Conservation (phyloP, 164 flowering plant species). For the Chloranthus sessilifolius region DNA sequence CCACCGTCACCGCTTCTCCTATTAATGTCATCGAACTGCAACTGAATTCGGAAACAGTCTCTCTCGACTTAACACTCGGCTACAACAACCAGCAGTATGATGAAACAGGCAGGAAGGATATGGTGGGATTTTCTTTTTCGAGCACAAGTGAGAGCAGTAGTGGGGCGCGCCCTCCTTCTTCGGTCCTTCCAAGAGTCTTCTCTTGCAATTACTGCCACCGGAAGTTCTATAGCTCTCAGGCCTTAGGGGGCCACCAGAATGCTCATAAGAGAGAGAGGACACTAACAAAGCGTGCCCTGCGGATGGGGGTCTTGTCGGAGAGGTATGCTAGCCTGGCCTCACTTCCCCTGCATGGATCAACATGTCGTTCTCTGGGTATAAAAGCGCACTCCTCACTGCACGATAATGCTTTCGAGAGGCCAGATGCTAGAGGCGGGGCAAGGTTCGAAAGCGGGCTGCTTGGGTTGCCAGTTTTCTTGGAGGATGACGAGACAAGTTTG, state of each 20-base stretch:
- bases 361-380: slow-evolving; percentile 57
- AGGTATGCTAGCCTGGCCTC: slow-evolving; percentile 69
- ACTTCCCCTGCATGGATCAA: slow-evolving; percentile 67
- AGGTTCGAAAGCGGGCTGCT: slow-evolving; percentile 46
- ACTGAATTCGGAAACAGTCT: slow-evolving; percentile 21
- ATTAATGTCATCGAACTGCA: slow-evolving; percentile 18
- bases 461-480: slow-evolving; percentile 45
- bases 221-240: slow-evolving; percentile 85
- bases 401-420: slow-evolving; percentile 24
- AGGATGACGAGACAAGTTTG: slow-evolving; percentile 46
- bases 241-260: slow-evolving; percentile 87
- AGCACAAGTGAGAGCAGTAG: slow-evolving; percentile 32
- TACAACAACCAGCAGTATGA: slow-evolving; percentile 24
- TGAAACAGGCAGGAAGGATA: slow-evolving; percentile 18
- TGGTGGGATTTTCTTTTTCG: slow-evolving; percentile 17
- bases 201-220: slow-evolving; percentile 82
- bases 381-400: slow-evolving; percentile 66
- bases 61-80: slow-evolving; percentile 53
- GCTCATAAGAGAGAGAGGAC: slow-evolving; percentile 85
- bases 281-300: slow-evolving; percentile 73
- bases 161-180: slow-evolving; percentile 22
- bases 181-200: slow-evolving; percentile 50
- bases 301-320: slow-evolving; percentile 66
- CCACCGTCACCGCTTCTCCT: slow-evolving; percentile 20
- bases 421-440: slow-evolving; percentile 32